phyloP scores from a whole-genome alignment of 2,329 filamentous ascomycete species.

The Aspergillus niger region DNA sequence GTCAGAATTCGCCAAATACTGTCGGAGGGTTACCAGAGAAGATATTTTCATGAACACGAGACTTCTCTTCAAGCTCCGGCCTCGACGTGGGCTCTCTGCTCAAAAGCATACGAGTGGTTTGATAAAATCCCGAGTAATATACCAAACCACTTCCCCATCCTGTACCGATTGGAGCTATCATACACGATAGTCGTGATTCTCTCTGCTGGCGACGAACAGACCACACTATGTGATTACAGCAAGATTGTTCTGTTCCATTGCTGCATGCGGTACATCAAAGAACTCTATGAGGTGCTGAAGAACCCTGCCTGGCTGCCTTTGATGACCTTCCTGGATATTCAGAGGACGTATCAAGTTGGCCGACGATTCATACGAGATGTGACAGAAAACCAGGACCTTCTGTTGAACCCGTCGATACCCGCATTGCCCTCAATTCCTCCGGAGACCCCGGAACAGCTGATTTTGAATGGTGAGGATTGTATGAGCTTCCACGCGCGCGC shows the following conservation, averaged over 20 bases:
- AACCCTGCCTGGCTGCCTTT: slow-evolving; percentile 64
- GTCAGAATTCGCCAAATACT: slow-evolving; percentile 84
- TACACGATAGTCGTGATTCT: slow-evolving; percentile 92
- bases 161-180: slow-evolving; percentile 84
- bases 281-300: slow-evolving; percentile 68
- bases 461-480: slow-evolving; percentile 34
- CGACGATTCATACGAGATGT: slow-evolving; percentile 60
- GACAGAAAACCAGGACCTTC: slow-evolving; percentile 53
- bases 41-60: slow-evolving; percentile 75
- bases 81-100: slow-evolving; percentile 43
- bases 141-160: slow-evolving; percentile 66
- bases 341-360: slow-evolving; percentile 74
- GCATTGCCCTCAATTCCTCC: slow-evolving; percentile 31
- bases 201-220: slow-evolving; percentile 74
- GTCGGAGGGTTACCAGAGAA: slow-evolving; percentile 84
- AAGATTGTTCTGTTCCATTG: slow-evolving; percentile 84
- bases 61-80: slow-evolving; percentile 66
- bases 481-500: slow-evolving; percentile 38
- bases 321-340: slow-evolving; percentile 83
- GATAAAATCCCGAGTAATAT: slow-evolving; percentile 70
- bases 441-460: slow-evolving; percentile 36
- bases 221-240: slow-evolving; percentile 70
- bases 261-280: slow-evolving; percentile 76
- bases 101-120: slow-evolving; percentile 74
- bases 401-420: slow-evolving; percentile 38